Evolutionary conservation across 2,329 filamentous ascomycete genomes (phyloP).

Genomic region (Fusarium phyllophilum): DNA sequence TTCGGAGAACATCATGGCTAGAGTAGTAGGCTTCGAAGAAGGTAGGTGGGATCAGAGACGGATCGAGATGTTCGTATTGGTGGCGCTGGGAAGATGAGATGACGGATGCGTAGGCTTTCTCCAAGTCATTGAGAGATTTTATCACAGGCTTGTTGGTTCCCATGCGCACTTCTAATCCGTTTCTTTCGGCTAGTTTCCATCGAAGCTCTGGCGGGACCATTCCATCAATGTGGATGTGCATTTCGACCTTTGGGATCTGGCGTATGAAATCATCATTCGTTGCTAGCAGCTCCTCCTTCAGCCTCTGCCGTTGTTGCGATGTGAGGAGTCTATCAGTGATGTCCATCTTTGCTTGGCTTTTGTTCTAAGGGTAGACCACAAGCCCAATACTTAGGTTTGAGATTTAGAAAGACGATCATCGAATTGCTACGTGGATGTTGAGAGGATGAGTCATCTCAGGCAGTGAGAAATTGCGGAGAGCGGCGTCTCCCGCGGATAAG

Average conservation of each 20-base stretch:
- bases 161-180: neutral
- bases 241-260: neutral
- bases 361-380: neutral
- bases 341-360: neutral
- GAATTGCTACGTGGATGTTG: neutral
- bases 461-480: neutral
- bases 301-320: neutral
- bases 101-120: neutral
- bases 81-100: neutral
- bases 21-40: neutral
- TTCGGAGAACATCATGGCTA: neutral
- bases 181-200: neutral
- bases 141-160: neutral
- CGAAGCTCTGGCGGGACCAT: neutral
- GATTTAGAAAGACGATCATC: neutral
- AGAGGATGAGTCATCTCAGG: neutral
- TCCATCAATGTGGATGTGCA: neutral
- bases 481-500: neutral
- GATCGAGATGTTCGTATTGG: neutral
- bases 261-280: neutral
- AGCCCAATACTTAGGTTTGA: no score
- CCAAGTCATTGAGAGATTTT: neutral
- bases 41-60: neutral
- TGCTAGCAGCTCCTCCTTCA: neutral
- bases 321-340: neutral